Evolutionary conservation across 2,329 filamentous ascomycete species (phyloP), one percentile per base, ranked within the genome.

Genomic region (Fusarium globosum): DNA sequence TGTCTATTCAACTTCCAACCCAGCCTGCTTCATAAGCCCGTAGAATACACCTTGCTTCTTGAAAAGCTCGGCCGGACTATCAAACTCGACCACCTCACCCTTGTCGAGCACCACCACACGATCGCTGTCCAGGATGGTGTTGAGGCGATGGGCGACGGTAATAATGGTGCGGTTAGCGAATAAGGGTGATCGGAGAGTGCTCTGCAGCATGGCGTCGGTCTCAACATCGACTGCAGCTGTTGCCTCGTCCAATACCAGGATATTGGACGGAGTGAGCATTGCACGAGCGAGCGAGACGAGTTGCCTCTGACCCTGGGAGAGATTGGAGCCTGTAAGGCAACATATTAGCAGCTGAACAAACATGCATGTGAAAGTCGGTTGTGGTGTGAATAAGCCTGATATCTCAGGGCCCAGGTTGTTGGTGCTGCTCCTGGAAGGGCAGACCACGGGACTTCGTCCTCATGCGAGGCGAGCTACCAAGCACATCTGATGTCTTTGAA

Each of bases 121-220:
- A 84, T 99, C 96, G 69, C 88, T 90, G 81, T 93, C 91, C 36
- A 99, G 88, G 78, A 99, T 98, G 16, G 96, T 99, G 85, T 98
- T 98, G 85, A 99, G 97, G 62, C 96, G 92, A 85, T 99, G 96
- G 33, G 96, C 96, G 79, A 99, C 97, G 2, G 96, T 99, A 82
- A 99, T 97, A 82, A 99, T 98, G 42, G 96, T 99, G 61, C 94
- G 91, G 83, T 98, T 94, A 70, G 92, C 88, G 85, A 99, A 99
- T 21, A 92, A 81, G 28, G 89, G 87, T 41, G 88, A 88, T 39
- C 90, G 87, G 62, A 92, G 84, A 33, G 91, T 92, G 53, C 83
- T 83, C 83, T 93, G 91, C 61, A 93, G 84, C 84, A 92, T 85
- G 61, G 89, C 89, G 79, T 93, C 91, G 30, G 91, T 93, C 83